Evolutionary conservation across 768 basidiomycete genomes (phyloP), one percentile per base, ranked within the genome.

Genomic region (Termitomyces sp.): DNA sequence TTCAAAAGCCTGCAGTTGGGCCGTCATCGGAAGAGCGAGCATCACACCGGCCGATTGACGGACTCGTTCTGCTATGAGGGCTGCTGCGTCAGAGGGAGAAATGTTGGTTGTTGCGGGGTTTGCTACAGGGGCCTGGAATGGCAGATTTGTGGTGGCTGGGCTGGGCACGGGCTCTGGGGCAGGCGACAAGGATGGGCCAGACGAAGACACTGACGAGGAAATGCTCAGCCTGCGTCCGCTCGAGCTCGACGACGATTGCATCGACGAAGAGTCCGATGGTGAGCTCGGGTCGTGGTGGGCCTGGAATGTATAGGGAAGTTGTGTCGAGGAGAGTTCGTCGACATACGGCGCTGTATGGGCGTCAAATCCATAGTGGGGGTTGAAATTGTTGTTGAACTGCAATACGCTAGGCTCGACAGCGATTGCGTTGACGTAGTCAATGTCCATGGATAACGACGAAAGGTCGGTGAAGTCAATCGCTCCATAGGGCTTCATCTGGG

Each of bases 361-460:
- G 41, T 69, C 64, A 56, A 68, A 72, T 1, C 69, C 52, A 51
- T 68, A 71, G 45, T 63, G 62, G 45, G 68, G 63, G 34, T 63
- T 67, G 57, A 69, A 67, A 24, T 45, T 48, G 55, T 67, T 66
- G 41, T 64, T 68, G 55, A 65, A 68, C 31, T 89, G 87, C 13
- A 89, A 72, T 7, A 81, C 75, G 63, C 75, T 84, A 33, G 89
- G 88, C 59, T 91, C 86, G 55, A 91, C 78, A 1, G 81, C 79
- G 64, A 85, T 78, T 20, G 80, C 72, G 4, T 82, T 79, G 67
- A 78, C 75, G 56, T 86, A 83, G 65, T 88, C 86, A 70, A 88
- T 77, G 70, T 85, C 83, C 79, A 86, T 81, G 6, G 70, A 64
- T 27, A 68, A 69, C 60, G 68, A 78, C 58, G 64, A 62, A 67